Conservation (phyloP, 2,329 filamentous ascomycete genomes). For the Falciphora oryzae region DNA sequence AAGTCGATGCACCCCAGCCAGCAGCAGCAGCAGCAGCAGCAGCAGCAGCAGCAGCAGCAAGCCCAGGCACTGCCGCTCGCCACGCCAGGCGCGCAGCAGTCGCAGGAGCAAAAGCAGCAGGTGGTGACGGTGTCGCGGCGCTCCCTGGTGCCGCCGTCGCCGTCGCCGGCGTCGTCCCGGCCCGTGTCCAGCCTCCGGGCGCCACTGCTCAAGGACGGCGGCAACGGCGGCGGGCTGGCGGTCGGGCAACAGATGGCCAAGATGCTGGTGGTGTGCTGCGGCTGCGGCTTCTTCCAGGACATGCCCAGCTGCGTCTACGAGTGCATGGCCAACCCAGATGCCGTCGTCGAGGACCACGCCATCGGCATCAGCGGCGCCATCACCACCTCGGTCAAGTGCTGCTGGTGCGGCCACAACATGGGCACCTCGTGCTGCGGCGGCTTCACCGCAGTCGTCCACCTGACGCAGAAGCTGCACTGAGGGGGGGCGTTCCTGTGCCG, state of each 20-base stretch:
- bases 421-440: constrained; percentile 62
- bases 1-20: no score
- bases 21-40: constrained; percentile 5
- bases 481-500: neutral
- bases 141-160: constrained; percentile 5
- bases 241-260: constrained; percentile 41
- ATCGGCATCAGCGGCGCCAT: constrained; percentile 50
- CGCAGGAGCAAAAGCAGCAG: constrained; percentile 4
- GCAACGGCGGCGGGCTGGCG: constrained; percentile 21
- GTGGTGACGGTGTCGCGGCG: constrained; percentile 6
- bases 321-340: constrained; percentile 55
- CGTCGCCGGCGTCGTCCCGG: neutral
- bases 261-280: constrained; percentile 61
- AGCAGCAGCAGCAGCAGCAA: constrained; percentile 11
- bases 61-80: neutral
- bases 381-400: constrained; percentile 59
- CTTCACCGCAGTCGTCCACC: constrained; percentile 59
- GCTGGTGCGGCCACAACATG: constrained; percentile 70
- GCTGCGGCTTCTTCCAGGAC: constrained; percentile 59
- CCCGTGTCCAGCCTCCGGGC: neutral
- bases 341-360: constrained; percentile 43
- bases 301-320: constrained; percentile 60
- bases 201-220: constrained; percentile 9
- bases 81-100: neutral
- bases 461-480: constrained; percentile 56